Conservation (phyloP, 1,284 basidiomycete species). For the Boletus sp. region DNA sequence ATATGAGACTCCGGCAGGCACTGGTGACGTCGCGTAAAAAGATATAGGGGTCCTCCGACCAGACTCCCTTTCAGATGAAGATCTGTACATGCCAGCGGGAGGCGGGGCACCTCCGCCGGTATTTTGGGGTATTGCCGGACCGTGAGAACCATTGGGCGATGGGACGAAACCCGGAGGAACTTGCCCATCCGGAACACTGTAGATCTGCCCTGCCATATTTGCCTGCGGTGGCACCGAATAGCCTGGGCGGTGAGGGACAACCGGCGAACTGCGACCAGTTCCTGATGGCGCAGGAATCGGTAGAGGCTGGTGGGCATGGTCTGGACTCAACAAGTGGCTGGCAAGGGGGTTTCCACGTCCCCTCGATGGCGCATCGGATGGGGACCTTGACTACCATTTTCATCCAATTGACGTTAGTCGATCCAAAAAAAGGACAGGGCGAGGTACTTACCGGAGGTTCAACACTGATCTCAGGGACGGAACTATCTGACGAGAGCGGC, state of each 20-base stretch:
- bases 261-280: conserved; percentile 17
- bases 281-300: conserved; percentile 26
- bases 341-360: conserved; percentile 22
- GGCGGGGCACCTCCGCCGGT: conserved; percentile 12
- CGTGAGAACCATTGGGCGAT: conserved; percentile 14
- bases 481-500: conserved; percentile 38
- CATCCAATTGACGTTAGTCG: conserved; percentile 21
- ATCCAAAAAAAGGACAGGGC: conserved; percentile 13
- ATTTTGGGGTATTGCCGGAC: conserved; percentile 30
- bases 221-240: conserved; percentile 16
- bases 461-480: conserved; percentile 39
- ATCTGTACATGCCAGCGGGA: conserved; percentile 12
- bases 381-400: conserved; percentile 33
- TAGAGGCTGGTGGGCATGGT: conserved; percentile 36
- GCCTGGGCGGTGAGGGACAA: conserved; percentile 19
- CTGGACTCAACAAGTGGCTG: conserved; percentile 34
- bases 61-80: conserved; percentile 29
- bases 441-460: conserved; percentile 35
- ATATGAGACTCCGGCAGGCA: conserved; percentile 34
- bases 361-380: conserved; percentile 40
- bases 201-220: conserved; percentile 21
- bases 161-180: conserved; percentile 20
- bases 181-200: conserved; percentile 19
- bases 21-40: conserved; percentile 35
- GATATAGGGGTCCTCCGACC: conserved; percentile 27